Evolutionary conservation across 192 early-diverging fungal genomes (phyloP).

Genomic region (Entophlyctis luteolus): DNA sequence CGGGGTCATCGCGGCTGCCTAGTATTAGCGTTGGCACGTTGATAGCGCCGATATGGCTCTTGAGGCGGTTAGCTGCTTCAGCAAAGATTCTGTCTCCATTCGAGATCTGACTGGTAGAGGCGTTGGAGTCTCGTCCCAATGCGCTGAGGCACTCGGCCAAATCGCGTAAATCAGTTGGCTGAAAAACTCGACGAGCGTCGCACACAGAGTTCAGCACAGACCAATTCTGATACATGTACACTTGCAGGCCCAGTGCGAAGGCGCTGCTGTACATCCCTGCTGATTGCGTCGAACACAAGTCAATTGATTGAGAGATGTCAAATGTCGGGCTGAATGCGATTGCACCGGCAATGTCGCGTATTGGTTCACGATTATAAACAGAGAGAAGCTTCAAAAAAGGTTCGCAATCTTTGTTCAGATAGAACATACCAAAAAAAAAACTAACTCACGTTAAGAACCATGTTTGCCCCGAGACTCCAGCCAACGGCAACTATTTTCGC

Average conservation of each 20-base stretch:
- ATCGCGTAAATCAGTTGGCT: slow-evolving; percentile 1
- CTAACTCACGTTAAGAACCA: slow-evolving; percentile 14
- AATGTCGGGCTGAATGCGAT: not conserved
- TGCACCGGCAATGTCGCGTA: not conserved
- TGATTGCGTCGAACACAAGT: not conserved
- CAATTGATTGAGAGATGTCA: slow-evolving; percentile 10
- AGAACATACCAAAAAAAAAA: slow-evolving; percentile 1
- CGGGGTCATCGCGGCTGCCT: slow-evolving; percentile 85
- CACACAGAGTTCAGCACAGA: not conserved
- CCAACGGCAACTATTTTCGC: slow-evolving; percentile 69
- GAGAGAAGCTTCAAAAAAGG: too few relatives aligned
- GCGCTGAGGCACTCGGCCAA: not conserved
- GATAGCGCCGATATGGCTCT: slow-evolving; percentile 35
- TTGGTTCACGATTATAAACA: too few relatives aligned
- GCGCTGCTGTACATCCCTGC: slow-evolving; percentile 1
- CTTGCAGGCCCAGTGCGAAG: slow-evolving; percentile 9
- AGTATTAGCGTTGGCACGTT: slow-evolving; percentile 82
- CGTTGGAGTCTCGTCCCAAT: not conserved
- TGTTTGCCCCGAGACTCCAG: slow-evolving; percentile 78
- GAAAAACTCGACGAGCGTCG: not conserved
- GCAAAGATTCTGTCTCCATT: not conserved
- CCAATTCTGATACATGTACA: slow-evolving; percentile 9
- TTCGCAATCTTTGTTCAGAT: too few relatives aligned
- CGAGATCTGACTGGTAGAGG: not conserved
- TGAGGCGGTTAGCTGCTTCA: not conserved